Conservation (phyloP, 1,139 yeast species). For the Hansenula sp. region DNA sequence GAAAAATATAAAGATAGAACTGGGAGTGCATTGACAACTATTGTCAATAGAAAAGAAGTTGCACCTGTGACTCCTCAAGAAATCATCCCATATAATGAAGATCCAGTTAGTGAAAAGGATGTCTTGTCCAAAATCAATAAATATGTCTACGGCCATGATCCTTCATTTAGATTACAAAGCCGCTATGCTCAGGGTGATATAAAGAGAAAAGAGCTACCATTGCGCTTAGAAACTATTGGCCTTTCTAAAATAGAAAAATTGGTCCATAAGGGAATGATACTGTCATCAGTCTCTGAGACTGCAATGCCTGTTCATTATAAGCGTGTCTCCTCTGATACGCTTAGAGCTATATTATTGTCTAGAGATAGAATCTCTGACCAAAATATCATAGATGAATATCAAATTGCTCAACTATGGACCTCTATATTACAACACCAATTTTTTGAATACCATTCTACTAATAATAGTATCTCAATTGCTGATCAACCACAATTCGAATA, state of each 20-base stretch:
- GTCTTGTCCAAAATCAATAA: too few species aligned
- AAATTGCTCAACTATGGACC: background rate
- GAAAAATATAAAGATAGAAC: background rate
- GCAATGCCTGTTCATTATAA: background rate
- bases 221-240: too few species aligned
- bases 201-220: too few species aligned
- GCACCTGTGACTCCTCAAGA: too few species aligned
- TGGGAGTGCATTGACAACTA: background rate
- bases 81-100: too few species aligned
- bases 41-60: background rate
- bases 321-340: background rate
- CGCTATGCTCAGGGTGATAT: background rate
- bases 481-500: background rate
- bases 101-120: too few species aligned
- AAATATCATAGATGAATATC: background rate
- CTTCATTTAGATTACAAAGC: too few species aligned
- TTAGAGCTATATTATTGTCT: background rate
- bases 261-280: background rate
- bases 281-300: background rate
- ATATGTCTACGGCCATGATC: too few species aligned
- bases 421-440: background rate
- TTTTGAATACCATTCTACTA: too few species aligned
- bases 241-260: background rate
- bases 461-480: too few species aligned
- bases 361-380: background rate